Conservation (phyloP, 1,139 yeast species). For the Maudiozyma humilis region DNA sequence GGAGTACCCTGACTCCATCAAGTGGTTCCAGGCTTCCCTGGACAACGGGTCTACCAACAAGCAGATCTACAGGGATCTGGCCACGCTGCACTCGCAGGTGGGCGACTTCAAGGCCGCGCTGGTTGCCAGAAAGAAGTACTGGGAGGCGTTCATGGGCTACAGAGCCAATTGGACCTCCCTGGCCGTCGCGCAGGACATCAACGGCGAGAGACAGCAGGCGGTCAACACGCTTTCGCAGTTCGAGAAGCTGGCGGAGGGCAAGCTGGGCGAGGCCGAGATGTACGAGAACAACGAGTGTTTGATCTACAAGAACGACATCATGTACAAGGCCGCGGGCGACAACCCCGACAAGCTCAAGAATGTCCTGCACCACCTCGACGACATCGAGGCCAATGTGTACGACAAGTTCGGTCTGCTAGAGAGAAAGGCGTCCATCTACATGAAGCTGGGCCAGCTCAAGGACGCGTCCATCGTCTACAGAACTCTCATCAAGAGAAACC, state of each 20-base stretch:
- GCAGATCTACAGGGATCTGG: constrained; percentile 74
- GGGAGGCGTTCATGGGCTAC: constrained; percentile 73
- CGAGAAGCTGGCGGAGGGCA: constrained; percentile 64
- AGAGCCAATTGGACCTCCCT: constrained; percentile 89
- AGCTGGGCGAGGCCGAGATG: constrained; percentile 55
- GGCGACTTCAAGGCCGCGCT: constrained; percentile 63
- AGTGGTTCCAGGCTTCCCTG: constrained; percentile 70
- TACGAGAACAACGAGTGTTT: constrained; percentile 76
- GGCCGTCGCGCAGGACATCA: constrained; percentile 78
- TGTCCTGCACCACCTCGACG: constrained; percentile 57
- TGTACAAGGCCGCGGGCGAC: constrained; percentile 54
- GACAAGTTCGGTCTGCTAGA: constrained; percentile 63
- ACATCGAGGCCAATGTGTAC: constrained; percentile 44
- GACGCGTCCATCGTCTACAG: constrained; percentile 69
- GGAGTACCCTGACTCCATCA: constrained; percentile 68
- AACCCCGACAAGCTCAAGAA: constrained; percentile 36
- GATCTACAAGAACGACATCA: constrained; percentile 61
- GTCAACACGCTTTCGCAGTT: constrained; percentile 64
- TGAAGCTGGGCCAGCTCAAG: constrained; percentile 37
- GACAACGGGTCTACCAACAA: constrained; percentile 73
- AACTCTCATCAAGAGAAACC: constrained; percentile 70
- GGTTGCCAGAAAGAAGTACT: constrained; percentile 55
- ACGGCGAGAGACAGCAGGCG: constrained; percentile 58
- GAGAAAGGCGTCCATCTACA: constrained; percentile 53
- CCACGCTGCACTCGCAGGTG: constrained; percentile 69